These are phyloP conservation scores for Thelonectria olida DNA, from an alignment of 2,329 filamentous ascomycete species.

Conservation along the genomic window DNA sequence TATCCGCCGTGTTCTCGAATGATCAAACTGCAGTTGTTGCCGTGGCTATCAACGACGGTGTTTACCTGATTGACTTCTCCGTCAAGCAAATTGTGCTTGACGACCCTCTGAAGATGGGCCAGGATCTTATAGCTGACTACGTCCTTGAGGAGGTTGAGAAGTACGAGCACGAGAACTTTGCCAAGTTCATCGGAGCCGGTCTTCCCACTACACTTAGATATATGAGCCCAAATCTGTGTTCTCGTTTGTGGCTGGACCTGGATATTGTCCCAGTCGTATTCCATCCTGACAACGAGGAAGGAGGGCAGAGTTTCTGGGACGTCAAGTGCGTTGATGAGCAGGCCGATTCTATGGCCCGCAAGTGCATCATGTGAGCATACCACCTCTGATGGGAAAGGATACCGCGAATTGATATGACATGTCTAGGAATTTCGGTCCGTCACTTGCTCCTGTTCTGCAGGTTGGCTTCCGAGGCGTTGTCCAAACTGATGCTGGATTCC, in stretches of 20 bases:
- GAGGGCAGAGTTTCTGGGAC: conserved; percentile 57
- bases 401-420: not conserved
- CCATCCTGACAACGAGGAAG: conserved; percentile 55
- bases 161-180: conserved; percentile 72
- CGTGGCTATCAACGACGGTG: conserved; percentile 76
- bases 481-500: conserved; percentile 74
- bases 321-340: conserved; percentile 76
- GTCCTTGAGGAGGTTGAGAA: conserved; percentile 64
- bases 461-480: conserved; percentile 75
- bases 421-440: conserved; percentile 75
- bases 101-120: conserved; percentile 48
- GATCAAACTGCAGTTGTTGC: conserved; percentile 66
- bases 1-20: conserved; percentile 64
- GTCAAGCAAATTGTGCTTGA: conserved; percentile 64
- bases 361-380: conserved; percentile 74
- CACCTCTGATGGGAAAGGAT: not conserved
- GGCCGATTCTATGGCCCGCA: conserved; percentile 82
- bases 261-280: conserved; percentile 80
- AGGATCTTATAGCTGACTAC: conserved; percentile 66
- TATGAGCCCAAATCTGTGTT: conserved; percentile 71
- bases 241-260: conserved; percentile 78
- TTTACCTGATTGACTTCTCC: conserved; percentile 78
- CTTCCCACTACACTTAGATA: conserved; percentile 68
- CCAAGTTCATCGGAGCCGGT: conserved; percentile 79
- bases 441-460: conserved; percentile 72